These are phyloP conservation scores for Phytophthora fragariaefolia DNA, from an alignment of 352 stramenopile species.

Conservation along the genomic window DNA sequence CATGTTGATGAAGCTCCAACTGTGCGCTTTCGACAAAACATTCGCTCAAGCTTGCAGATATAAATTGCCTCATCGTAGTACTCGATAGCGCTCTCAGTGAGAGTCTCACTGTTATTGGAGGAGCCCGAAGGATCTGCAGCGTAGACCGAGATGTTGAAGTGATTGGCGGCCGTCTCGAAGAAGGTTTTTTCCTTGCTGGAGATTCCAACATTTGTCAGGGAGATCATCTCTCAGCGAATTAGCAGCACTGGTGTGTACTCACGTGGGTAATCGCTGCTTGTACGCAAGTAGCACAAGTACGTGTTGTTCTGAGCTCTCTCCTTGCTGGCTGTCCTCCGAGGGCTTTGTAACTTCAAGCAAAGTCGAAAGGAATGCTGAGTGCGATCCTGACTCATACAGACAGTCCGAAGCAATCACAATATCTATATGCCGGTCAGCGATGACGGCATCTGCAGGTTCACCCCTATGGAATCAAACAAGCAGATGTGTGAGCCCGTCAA, in stretches of 20 bases:
- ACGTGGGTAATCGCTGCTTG: conserved; percentile 69
- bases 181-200: conserved; percentile 50
- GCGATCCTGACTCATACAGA: conserved; percentile 62
- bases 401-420: conserved; percentile 60
- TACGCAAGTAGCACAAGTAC: conserved; percentile 60
- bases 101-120: conserved; percentile 5
- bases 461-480: conserved; percentile 16
- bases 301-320: background rate
- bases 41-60: conserved; percentile 46
- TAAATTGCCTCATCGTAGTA: conserved; percentile 56
- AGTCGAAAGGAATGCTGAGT: conserved; percentile 47
- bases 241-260: conserved; percentile 14
- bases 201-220: background rate
- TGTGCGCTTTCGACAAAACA: background rate
- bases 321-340: background rate
- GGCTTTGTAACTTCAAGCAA: conserved; percentile 45
- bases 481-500: background rate
- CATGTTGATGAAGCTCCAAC: background rate
- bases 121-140: conserved; percentile 7
- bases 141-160: conserved; percentile 54
- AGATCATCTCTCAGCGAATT: background rate
- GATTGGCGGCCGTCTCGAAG: conserved; percentile 40
- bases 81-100: conserved; percentile 20
- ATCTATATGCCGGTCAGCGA: conserved; percentile 12
- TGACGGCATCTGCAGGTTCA: conserved; percentile 15